These are phyloP conservation scores for Claviceps sp. DNA, from an alignment of 2,329 filamentous ascomycete species.

Conservation along the genomic window DNA sequence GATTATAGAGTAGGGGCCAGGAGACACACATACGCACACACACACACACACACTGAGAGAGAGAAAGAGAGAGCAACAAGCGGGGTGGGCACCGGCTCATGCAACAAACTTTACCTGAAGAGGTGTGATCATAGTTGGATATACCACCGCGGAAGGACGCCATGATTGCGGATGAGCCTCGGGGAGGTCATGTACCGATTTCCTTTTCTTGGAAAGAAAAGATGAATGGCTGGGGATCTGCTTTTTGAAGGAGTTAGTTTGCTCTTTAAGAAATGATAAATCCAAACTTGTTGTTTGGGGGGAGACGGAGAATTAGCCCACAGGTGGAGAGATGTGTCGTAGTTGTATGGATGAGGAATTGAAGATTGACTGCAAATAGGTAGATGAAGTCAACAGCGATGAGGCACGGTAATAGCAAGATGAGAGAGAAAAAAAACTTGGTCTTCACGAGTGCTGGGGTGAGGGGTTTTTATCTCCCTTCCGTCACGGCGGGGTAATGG, in stretches of 20 bases:
- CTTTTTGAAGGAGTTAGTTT: background rate
- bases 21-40: no score
- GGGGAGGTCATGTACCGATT: slow-evolving; percentile 15
- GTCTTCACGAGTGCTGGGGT: background rate
- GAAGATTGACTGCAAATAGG: background rate
- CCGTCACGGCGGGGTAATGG: background rate
- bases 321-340: background rate
- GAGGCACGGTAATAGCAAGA: background rate
- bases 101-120: slow-evolving; percentile 35
- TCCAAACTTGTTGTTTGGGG: background rate
- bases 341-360: background rate
- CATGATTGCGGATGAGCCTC: slow-evolving; percentile 16
- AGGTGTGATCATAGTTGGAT: slow-evolving; percentile 23
- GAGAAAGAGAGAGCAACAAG: background rate
- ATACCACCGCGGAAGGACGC: slow-evolving; percentile 21
- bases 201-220: background rate
- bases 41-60: no score
- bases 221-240: background rate
- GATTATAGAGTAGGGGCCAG: background rate
- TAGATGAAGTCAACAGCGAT: background rate
- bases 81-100: slow-evolving; percentile 47
- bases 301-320: background rate
- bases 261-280: no score
- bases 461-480: slow-evolving; percentile 4
- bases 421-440: background rate